Evolutionary conservation across 75 land plant species (phyloP).

Genomic region (Pseudotsuga menziesii): DNA sequence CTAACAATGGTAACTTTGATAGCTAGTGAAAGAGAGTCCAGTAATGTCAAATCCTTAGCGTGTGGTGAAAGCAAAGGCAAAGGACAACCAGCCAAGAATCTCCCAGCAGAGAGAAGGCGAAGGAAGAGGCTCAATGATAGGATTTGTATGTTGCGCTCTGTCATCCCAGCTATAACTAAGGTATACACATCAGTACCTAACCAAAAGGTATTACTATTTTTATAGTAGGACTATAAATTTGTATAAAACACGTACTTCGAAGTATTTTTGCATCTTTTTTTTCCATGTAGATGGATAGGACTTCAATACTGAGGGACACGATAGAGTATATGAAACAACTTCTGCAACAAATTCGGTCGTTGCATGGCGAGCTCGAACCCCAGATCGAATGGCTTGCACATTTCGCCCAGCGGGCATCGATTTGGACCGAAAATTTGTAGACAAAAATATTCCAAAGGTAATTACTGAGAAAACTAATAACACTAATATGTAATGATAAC

Average conservation of each 20-base stretch:
- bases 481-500: too few species aligned
- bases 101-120: conserved; percentile 39
- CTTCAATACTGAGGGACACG: conserved; percentile 62
- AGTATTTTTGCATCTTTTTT: background rate
- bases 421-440: conserved; percentile 1
- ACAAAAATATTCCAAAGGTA: conserved; percentile 10
- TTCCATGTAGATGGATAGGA: conserved; percentile 61
- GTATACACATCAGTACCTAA: conserved; percentile 2
- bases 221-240: too few species aligned
- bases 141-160: conserved; percentile 34
- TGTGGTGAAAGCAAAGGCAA: background rate
- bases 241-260: background rate
- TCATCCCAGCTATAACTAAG: conserved; percentile 46
- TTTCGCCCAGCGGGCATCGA: background rate
- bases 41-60: too few species aligned
- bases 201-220: too few species aligned
- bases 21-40: too few species aligned
- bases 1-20: too few species aligned
- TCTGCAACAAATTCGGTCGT: conserved; percentile 39
- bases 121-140: conserved; percentile 45
- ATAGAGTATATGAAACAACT: conserved; percentile 74
- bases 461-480: background rate
- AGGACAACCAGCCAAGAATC: conserved; percentile 27
- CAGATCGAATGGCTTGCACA: conserved; percentile 9
- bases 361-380: conserved; percentile 39